Evolutionary conservation across 306 rosid genomes (phyloP), one percentile per base, ranked within the genome.

Genomic region (Leucaena leucocephala): DNA sequence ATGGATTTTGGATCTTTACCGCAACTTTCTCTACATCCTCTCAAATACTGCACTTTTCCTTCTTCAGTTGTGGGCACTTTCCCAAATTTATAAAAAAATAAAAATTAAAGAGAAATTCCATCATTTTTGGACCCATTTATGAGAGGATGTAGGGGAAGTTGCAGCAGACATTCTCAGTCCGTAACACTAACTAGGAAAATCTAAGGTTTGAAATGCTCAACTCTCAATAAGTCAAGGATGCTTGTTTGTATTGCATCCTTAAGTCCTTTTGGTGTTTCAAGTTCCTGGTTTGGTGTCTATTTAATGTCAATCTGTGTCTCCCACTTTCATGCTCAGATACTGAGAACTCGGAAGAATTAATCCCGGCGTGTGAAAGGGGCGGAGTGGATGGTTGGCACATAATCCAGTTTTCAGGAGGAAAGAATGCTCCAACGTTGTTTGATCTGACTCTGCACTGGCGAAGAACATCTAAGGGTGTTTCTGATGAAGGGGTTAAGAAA

Each of bases 351-450:
- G 91, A 91, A 72, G 97, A 92, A 72, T 36, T 93, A 58, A 87
- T 90, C 72, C 77, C 87, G 21, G 72, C 45, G 9, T 94, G 88
- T 57, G 39, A 78, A 48, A 91, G 88, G 90, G 82, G 78, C 64
- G 13, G 91, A 27, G 66, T 52, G 11, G 87, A 88, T 50, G 97
- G 97, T 66, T 92, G 97, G 98, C 98, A 95, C 77, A 64, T 63
- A 40, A 86, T 95, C 81, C 98, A 90, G 86, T 95, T 84, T 85
- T 83, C 98, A 0, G 98, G 98, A 46, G 98, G 98, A 68, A 87
- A 72, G 85, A 87, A 86, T 55, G 79, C 98, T n/a, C 94, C 94
- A 5, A 90, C 76, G 45, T 72, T 70, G 68, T 93, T 95, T 76
- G 82, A 78, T 80, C 82, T 93, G 49, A 85, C 77, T 34, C 91